phyloP scores from a whole-genome alignment of 2,329 filamentous ascomycete species.

The Chalaropsis ovoidea region DNA sequence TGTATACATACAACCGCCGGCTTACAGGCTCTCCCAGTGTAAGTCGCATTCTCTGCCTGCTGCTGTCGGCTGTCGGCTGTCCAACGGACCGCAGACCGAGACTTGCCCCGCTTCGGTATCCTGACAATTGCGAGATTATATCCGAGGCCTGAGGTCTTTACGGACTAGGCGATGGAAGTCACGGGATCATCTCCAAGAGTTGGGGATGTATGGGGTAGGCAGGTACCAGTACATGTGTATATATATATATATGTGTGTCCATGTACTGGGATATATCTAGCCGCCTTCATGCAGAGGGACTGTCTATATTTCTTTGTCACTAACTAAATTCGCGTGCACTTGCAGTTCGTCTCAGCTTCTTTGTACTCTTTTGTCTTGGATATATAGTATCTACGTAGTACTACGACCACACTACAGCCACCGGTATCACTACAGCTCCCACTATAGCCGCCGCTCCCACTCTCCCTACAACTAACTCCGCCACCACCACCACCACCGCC shows the following conservation, averaged over 20 bases:
- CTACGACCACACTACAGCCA: neutral
- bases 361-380: neutral
- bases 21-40: neutral
- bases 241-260: neutral
- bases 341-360: neutral
- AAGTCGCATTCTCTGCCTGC: neutral
- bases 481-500: neutral
- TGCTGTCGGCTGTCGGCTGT: neutral
- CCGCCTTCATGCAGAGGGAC: neutral
- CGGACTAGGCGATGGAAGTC: slow-evolving; percentile 11
- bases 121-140: neutral
- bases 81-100: neutral
- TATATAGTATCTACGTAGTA: neutral
- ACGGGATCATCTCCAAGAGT: neutral
- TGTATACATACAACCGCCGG: neutral
- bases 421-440: neutral
- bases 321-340: neutral
- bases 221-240: too few relatives aligned
- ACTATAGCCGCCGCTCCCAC: too few relatives aligned
- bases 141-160: neutral
- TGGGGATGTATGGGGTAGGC: neutral
- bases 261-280: neutral
- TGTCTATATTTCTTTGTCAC: neutral
- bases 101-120: neutral
- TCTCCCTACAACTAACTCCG: too few relatives aligned